These are phyloP conservation scores for Symbiotaphrina buchneri DNA, from an alignment of 495 filamentous ascomycete species.

Conservation along the genomic window DNA sequence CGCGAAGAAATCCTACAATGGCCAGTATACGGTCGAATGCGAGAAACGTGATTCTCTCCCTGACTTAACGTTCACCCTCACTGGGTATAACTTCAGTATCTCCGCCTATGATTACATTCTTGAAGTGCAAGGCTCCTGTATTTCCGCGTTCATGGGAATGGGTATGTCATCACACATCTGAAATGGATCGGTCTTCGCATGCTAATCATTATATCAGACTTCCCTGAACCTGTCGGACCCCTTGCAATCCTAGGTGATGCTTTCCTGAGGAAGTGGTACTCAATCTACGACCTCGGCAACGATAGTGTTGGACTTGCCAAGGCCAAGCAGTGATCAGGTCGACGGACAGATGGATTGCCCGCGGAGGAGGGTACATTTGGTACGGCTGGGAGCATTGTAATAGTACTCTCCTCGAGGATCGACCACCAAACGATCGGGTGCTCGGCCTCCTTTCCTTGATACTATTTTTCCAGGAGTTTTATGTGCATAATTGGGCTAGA, in stretches of 20 bases:
- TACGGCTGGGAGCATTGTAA: too few relatives aligned
- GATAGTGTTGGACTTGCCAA: slow-evolving; percentile 70
- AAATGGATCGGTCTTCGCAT: too few relatives aligned
- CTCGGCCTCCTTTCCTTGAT: too few relatives aligned
- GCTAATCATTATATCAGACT: too few relatives aligned
- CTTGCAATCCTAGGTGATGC: slow-evolving; percentile 93
- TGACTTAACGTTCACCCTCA: slow-evolving; percentile 71
- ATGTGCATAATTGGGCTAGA: too few relatives aligned
- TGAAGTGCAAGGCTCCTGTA: slow-evolving; percentile 85
- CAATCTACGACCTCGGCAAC: slow-evolving; percentile 80
- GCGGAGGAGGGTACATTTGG: too few relatives aligned
- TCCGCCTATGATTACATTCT: slow-evolving; percentile 82
- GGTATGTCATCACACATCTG: too few relatives aligned
- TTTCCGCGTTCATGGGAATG: slow-evolving; percentile 95
- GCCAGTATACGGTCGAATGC: slow-evolving; percentile 90
- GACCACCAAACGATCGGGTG: too few relatives aligned
- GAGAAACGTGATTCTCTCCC: slow-evolving; percentile 58
- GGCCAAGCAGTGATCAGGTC: slow-evolving; percentile 57
- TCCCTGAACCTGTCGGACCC: slow-evolving; percentile 77
- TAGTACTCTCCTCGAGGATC: too few relatives aligned
- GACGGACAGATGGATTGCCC: too few relatives aligned
- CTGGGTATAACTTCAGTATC: slow-evolving; percentile 82
- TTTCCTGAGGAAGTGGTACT: slow-evolving; percentile 95
- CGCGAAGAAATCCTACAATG: slow-evolving; percentile 87
- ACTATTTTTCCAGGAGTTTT: too few relatives aligned